Conservation (phyloP, 176 grass and related monocot species). For the Ampelocalamus luodianensis region DNA sequence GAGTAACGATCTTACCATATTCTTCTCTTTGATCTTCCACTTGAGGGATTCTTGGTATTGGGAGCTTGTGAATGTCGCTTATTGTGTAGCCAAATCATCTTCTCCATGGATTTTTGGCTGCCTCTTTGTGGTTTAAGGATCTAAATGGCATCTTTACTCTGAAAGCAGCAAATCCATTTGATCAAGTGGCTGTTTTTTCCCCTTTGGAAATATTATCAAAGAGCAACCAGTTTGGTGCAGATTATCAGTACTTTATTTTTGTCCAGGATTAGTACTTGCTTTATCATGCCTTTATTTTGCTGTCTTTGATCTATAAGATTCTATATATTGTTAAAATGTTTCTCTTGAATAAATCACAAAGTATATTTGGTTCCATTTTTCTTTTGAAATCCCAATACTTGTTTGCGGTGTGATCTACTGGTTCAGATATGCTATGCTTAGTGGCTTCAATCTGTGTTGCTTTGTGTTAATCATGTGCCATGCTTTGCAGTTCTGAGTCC, state of each 20-base stretch:
- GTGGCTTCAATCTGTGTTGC: not conserved
- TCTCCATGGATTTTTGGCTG: not conserved
- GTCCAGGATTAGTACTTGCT: slow-evolving; percentile 4
- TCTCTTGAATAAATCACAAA: not conserved
- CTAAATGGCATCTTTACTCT: not conserved
- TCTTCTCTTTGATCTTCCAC: slow-evolving; percentile 31
- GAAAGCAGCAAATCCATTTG: not conserved
- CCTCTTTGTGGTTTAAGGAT: not conserved
- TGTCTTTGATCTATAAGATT: slow-evolving; percentile 5
- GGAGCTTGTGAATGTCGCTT: not conserved
- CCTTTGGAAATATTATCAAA: not conserved
- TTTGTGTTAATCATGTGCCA: slow-evolving; percentile 14
- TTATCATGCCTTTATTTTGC: slow-evolving; percentile 4
- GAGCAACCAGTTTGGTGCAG: slow-evolving; percentile 13
- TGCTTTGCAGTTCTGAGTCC: slow-evolving; percentile 37
- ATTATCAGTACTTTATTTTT: not conserved
- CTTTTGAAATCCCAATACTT: not conserved
- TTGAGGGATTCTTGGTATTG: slow-evolving; percentile 24
- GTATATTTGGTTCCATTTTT: not conserved
- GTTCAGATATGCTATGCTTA: not conserved
- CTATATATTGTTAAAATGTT: not conserved
- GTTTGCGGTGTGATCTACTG: not conserved
- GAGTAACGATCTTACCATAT: slow-evolving; percentile 25
- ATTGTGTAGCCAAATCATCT: slow-evolving; percentile 11
- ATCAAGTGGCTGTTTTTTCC: not conserved